phyloP scores from a whole-genome alignment of 306 rosid genomes.

The Dryas alaskensis region DNA sequence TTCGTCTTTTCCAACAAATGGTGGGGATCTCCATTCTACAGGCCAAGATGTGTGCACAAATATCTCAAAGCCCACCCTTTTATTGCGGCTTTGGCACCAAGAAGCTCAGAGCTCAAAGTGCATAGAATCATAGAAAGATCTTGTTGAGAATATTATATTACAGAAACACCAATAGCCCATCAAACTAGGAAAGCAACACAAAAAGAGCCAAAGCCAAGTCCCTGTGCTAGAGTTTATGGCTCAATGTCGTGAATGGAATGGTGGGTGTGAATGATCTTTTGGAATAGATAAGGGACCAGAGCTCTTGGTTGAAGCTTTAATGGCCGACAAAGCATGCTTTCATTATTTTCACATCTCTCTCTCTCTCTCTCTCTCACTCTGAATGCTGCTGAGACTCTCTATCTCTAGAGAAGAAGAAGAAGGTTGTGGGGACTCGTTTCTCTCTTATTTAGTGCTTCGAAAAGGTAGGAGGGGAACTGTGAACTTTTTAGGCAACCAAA shows the following conservation, averaged over 20 bases:
- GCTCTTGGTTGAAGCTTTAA: conserved; percentile 45
- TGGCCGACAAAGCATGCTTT: conserved; percentile 81
- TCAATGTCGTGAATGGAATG: conserved; percentile 25
- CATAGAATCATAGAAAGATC: conserved; percentile 33
- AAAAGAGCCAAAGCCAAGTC: conserved; percentile 4
- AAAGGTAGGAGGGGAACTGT: conserved; percentile 22
- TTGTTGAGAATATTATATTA: conserved; percentile 19
- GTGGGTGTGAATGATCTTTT: conserved; percentile 29
- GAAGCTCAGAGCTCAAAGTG: conserved; percentile 25
- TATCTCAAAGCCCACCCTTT: conserved; percentile 25
- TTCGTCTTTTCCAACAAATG: conserved; percentile 34
- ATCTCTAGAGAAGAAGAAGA: conserved; percentile 9
- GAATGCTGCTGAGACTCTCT: conserved; percentile 18
- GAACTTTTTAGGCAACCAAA: conserved; percentile 17
- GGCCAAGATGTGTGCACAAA: conserved; percentile 34
- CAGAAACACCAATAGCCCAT: neutral
- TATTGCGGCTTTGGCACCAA: conserved; percentile 7
- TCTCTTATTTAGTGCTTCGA: conserved; percentile 22
- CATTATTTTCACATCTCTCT: conserved; percentile 37
- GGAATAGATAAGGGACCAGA: conserved; percentile 17
- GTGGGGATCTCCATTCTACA: conserved; percentile 55
- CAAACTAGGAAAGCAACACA: conserved; percentile 11
- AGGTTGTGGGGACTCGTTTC: conserved; percentile 19
- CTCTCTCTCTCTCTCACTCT: conserved; percentile 18
- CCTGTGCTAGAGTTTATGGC: neutral